phyloP scores from a whole-genome alignment of 257 asterid species.

The Fraxinus americana region DNA sequence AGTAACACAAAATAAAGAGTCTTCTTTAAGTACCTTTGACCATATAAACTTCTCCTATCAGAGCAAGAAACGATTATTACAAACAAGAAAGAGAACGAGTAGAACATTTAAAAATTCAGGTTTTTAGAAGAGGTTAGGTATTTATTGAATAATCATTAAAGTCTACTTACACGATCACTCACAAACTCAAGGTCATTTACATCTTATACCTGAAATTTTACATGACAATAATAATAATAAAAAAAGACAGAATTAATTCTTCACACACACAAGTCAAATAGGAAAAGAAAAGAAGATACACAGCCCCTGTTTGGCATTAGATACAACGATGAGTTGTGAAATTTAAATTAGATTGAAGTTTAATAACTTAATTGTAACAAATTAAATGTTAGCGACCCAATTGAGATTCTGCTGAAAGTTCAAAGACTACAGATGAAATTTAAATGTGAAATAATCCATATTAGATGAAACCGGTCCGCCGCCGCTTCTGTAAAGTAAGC shows the following conservation, averaged over 20 bases:
- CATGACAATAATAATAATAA: not conserved
- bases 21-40: constrained; percentile 67
- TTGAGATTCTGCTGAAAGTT: no score
- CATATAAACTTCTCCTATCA: not conserved
- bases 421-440: no score
- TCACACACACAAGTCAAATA: no score
- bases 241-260: not conserved
- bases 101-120: no score
- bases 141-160: not conserved
- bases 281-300: no score
- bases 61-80: not conserved
- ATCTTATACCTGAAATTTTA: constrained; percentile 54
- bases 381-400: no score
- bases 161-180: constrained; percentile 38
- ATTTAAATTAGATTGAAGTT: no score
- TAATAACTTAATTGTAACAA: no score
- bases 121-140: no score
- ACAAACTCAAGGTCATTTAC: constrained; percentile 58
- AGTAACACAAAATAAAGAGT: constrained; percentile 61
- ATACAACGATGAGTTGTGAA: no score
- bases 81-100: not conserved
- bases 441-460: no score
- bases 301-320: no score
- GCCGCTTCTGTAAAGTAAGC: not conserved
- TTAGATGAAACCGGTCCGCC: not conserved